These are phyloP conservation scores for Penicillium dipodomyicola DNA, from an alignment of 495 filamentous ascomycete genomes.

Conservation along the genomic window DNA sequence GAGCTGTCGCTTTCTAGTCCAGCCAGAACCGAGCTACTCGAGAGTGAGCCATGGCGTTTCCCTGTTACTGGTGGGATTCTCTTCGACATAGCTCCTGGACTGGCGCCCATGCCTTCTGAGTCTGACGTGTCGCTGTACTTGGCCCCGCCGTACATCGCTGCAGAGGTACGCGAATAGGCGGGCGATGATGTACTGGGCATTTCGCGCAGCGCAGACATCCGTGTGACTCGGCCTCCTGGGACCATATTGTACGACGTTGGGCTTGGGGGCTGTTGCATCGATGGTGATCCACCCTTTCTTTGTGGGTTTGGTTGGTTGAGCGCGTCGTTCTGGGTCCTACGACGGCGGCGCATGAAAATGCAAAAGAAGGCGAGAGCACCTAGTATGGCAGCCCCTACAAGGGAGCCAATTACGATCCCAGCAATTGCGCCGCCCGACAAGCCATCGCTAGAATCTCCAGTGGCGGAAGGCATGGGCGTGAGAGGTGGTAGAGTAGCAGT, in stretches of 20 bases:
- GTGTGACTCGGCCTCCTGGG: slow-evolving; percentile 84
- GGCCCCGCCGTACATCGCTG: slow-evolving; percentile 39
- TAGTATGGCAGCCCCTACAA: slow-evolving; percentile 69
- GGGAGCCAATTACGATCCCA: slow-evolving; percentile 80
- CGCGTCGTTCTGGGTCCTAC: slow-evolving; percentile 54
- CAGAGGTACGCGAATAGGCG: slow-evolving; percentile 47
- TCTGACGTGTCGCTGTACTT: slow-evolving; percentile 72
- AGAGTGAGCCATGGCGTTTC: slow-evolving; percentile 82
- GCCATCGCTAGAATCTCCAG: slow-evolving; percentile 44
- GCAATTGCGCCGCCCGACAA: slow-evolving; percentile 85
- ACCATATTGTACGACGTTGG: slow-evolving; percentile 68
- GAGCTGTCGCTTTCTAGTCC: slow-evolving; percentile 69
- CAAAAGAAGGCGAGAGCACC: slow-evolving; percentile 60
- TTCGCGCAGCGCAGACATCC: slow-evolving; percentile 92
- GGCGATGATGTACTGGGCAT: slow-evolving; percentile 56
- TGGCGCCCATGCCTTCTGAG: slow-evolving; percentile 77
- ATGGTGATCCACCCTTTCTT: slow-evolving; percentile 49
- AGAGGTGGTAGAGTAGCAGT: slow-evolving; percentile 64
- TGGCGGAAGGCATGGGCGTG: slow-evolving; percentile 39
- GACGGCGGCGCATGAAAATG: slow-evolving; percentile 57
- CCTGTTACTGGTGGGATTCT: slow-evolving; percentile 62
- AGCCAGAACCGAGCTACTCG: slow-evolving; percentile 76
- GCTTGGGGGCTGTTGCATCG: slow-evolving; percentile 50
- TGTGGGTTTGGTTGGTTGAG: slow-evolving; percentile 88
- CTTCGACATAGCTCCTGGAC: slow-evolving; percentile 67